phyloP scores from a whole-genome alignment of 1,284 basidiomycete species.

The Ganoderma meredithae region DNA sequence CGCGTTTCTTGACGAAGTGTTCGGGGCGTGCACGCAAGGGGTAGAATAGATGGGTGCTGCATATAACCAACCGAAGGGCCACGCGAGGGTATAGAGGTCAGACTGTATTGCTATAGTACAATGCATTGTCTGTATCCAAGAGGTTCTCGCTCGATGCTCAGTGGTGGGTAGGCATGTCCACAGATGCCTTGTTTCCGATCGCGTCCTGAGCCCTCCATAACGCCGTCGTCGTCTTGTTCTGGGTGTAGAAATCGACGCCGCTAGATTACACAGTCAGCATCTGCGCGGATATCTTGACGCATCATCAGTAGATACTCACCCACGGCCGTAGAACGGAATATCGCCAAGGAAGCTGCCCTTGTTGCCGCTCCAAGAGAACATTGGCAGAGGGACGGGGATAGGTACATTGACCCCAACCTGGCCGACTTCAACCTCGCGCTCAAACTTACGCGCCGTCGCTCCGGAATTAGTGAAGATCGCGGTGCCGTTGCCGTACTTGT shows the following conservation, averaged over 20 bases:
- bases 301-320: conserved; percentile 48
- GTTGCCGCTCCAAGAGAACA: conserved; percentile 95
- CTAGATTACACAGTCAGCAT: conserved; percentile 43
- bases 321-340: conserved; percentile 89
- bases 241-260: conserved; percentile 91
- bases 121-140: conserved; percentile 19
- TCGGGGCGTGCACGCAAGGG: conserved; percentile 40
- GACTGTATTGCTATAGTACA: conserved; percentile 24
- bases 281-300: not conserved
- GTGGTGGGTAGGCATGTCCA: conserved; percentile 84
- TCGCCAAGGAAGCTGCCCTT: conserved; percentile 92
- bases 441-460: conserved; percentile 95
- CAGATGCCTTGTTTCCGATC: conserved; percentile 76
- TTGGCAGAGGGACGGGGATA: conserved; percentile 89
- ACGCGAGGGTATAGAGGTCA: no score
- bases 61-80: not conserved
- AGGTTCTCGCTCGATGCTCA: conserved; percentile 40
- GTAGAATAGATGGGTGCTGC: conserved; percentile 7
- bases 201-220: conserved; percentile 88
- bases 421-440: conserved; percentile 88
- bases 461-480: conserved; percentile 97
- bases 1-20: conserved; percentile 74
- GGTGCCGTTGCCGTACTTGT: conserved; percentile 94
- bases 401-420: conserved; percentile 96
- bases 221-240: conserved; percentile 88